A percentile compares a stretch with the other conserved stretches of the same genome.
phyloP scores from a whole-genome alignment of 2,329 filamentous ascomycete genomes.

The Knufia fluminis region DNA sequence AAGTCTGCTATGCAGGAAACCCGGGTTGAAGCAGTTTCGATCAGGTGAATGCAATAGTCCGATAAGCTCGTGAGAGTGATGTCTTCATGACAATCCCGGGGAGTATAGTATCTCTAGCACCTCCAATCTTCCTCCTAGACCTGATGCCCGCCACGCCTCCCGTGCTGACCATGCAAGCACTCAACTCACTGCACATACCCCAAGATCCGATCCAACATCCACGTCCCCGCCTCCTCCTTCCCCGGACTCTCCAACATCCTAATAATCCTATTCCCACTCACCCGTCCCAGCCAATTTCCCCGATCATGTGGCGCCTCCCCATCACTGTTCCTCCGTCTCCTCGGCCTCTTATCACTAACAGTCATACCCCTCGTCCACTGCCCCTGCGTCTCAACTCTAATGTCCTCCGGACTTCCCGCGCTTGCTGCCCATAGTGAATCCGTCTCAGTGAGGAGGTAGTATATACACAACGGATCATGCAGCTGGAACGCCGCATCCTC shows the following conservation, averaged over 20 bases:
- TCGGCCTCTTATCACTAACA: slow-evolving; percentile 63
- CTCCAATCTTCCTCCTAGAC: neutral
- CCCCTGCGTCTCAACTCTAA: slow-evolving; percentile 78
- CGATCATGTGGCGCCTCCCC: slow-evolving; percentile 60
- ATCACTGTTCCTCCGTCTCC: slow-evolving; percentile 36
- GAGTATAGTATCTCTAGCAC: neutral
- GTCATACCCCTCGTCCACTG: slow-evolving; percentile 96
- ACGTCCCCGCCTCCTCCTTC: slow-evolving; percentile 36
- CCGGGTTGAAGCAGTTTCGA: too few species aligned
- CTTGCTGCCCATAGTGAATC: slow-evolving; percentile 35
- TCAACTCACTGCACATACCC: slow-evolving; percentile 3
- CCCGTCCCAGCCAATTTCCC: slow-evolving; percentile 63
- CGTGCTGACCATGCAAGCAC: neutral
- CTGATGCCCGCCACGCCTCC: neutral
- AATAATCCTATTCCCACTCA: slow-evolving; percentile 69
- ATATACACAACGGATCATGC: slow-evolving; percentile 70
- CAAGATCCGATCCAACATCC: slow-evolving; percentile 9
- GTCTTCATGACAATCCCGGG: too few species aligned
- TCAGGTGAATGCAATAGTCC: too few species aligned
- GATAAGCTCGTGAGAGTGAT: too few species aligned
- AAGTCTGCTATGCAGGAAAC: too few species aligned
- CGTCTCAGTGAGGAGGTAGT: slow-evolving; percentile 58
- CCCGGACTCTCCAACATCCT: slow-evolving; percentile 64
- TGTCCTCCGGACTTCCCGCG: slow-evolving; percentile 58
- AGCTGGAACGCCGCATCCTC: slow-evolving; percentile 53